phyloP scores from a whole-genome alignment of 768 basidiomycete species.

The Amanita phalloides region DNA sequence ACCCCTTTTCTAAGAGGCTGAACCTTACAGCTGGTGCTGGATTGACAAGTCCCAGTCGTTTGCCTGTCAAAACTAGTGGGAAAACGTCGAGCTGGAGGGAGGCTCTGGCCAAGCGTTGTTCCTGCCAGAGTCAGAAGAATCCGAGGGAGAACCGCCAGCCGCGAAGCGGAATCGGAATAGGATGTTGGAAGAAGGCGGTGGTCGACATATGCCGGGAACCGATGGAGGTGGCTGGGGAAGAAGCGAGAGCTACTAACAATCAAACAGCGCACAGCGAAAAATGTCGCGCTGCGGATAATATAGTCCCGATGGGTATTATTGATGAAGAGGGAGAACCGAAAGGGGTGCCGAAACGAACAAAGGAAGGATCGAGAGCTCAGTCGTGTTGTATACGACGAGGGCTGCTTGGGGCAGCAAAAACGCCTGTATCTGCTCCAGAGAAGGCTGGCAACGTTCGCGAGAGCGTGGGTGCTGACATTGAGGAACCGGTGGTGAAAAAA shows the following conservation, averaged over 20 bases:
- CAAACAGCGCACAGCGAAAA: not conserved
- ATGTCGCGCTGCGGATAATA: not conserved
- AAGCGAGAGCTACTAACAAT: too few species aligned
- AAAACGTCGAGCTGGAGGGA: too few species aligned
- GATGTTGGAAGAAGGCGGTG: too few species aligned
- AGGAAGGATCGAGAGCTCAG: slow-evolving; percentile 14
- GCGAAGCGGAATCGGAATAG: not conserved
- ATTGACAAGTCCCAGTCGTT: not conserved
- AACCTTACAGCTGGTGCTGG: not conserved
- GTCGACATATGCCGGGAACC: not conserved
- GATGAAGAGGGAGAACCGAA: slow-evolving; percentile 2
- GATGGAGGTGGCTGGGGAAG: not conserved
- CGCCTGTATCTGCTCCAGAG: not conserved
- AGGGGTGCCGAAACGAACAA: slow-evolving; percentile 3
- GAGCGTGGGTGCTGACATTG: not conserved
- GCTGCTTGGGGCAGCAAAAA: slow-evolving; percentile 29
- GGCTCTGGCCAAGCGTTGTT: not conserved
- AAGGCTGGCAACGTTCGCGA: not conserved
- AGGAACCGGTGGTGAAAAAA: slow-evolving; percentile 5
- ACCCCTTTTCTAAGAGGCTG: not conserved
- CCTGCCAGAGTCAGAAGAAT: slow-evolving; percentile 6
- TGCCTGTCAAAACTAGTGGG: not conserved
- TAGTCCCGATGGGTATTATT: not conserved
- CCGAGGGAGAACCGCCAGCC: not conserved
- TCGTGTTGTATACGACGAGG: slow-evolving; percentile 28